A percentile compares a stretch with the other conserved stretches of the same genome.
Evolutionary conservation across 129 eudicot genomes (phyloP).

Genomic region (Saussurea involucrata): DNA sequence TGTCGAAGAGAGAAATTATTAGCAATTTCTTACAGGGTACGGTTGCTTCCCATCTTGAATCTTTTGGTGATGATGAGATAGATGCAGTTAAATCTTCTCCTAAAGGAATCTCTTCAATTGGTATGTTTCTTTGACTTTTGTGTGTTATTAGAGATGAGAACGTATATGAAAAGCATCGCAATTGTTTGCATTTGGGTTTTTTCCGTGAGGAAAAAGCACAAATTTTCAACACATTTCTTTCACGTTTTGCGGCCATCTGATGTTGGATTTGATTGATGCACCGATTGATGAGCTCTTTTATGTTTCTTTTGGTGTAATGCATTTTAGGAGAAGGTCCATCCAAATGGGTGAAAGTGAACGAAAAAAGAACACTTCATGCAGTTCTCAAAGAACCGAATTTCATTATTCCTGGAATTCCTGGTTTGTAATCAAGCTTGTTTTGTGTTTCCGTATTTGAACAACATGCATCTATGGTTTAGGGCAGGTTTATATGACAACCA

Average conservation of each 20-base stretch:
- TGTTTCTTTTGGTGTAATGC: background rate
- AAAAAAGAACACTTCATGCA: conserved; percentile 66
- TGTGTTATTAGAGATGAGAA: background rate
- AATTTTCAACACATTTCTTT: background rate
- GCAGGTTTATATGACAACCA: background rate
- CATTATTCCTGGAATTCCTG: conserved; percentile 82
- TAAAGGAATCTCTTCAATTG: conserved; percentile 29
- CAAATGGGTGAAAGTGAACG: conserved; percentile 73
- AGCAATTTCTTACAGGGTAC: conserved; percentile 70
- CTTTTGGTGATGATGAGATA: conserved; percentile 40
- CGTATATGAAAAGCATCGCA: background rate
- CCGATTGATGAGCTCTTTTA: background rate
- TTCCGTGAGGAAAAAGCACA: background rate
- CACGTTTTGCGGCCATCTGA: background rate
- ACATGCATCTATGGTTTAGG: background rate
- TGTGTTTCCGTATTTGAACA: background rate
- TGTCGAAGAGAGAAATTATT: conserved; percentile 65
- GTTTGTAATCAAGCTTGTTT: conserved; percentile 31
- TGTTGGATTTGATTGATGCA: background rate
- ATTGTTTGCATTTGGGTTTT: background rate
- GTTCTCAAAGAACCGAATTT: conserved; percentile 59
- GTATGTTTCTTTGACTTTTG: conserved; percentile 11
- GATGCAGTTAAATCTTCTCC: conserved; percentile 31
- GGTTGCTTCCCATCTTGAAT: conserved; percentile 60
- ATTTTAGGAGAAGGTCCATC: conserved; percentile 42